Conservation (phyloP, 345 rosid species). For the Camelina neglecta region DNA sequence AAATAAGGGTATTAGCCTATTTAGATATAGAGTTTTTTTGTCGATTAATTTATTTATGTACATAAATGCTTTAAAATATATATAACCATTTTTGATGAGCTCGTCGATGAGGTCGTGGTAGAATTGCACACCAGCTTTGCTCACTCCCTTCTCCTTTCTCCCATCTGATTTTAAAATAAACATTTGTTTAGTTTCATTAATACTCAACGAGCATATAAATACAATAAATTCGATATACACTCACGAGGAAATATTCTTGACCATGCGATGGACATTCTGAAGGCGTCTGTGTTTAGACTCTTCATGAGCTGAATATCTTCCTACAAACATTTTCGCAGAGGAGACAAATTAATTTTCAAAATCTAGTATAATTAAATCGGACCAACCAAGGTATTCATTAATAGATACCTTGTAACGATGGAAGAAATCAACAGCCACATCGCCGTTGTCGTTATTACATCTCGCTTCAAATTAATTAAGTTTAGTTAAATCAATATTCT, state of each 20-base stretch:
- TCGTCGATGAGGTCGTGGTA: slow-evolving; percentile 58
- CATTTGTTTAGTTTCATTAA: not conserved
- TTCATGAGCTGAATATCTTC: slow-evolving; percentile 52
- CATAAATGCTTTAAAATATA: not conserved
- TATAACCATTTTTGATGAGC: slow-evolving; percentile 48
- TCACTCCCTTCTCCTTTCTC: slow-evolving; percentile 50
- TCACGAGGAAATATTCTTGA: slow-evolving; percentile 55
- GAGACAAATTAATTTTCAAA: not conserved
- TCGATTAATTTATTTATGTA: not conserved
- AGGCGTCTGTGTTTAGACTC: slow-evolving; percentile 48
- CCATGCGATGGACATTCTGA: slow-evolving; percentile 64
- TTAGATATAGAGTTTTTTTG: not conserved
- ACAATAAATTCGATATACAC: no score
- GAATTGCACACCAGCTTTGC: slow-evolving; percentile 49
- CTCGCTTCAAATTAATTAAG: not conserved
- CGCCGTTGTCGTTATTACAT: slow-evolving; percentile 33
- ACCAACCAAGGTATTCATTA: not conserved
- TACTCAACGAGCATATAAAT: not conserved
- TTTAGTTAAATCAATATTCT: no score
- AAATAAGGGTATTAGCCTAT: no score
- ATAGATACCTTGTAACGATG: slow-evolving; percentile 48
- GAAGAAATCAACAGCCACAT: slow-evolving; percentile 51
- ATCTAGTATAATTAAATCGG: not conserved
- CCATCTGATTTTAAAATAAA: slow-evolving; percentile 43
- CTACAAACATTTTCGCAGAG: slow-evolving; percentile 24